A percentile compares a stretch with the other conserved stretches of the same genome.
Evolutionary conservation across 2,329 filamentous ascomycete species (phyloP).

Genomic region (Simplicillium sp.): DNA sequence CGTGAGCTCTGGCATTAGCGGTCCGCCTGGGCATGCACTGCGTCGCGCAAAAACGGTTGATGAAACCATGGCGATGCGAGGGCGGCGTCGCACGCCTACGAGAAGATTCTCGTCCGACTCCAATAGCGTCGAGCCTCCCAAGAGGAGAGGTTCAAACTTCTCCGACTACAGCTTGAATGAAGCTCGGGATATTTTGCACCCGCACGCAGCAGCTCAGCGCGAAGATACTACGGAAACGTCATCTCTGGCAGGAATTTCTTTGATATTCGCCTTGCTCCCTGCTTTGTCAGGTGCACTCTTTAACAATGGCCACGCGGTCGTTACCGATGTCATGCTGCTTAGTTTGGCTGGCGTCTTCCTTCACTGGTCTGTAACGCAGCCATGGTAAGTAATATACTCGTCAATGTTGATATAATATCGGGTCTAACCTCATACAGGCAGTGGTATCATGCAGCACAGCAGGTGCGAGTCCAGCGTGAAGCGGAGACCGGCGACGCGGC

Average conservation of each 20-base stretch:
- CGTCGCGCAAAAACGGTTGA: slow-evolving; percentile 32
- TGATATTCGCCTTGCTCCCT: slow-evolving; percentile 76
- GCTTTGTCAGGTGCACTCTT: slow-evolving; percentile 80
- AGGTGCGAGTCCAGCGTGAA: slow-evolving; percentile 45
- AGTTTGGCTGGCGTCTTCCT: slow-evolving; percentile 75
- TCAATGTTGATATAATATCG: slow-evolving; percentile 7
- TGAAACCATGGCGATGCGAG: slow-evolving; percentile 14
- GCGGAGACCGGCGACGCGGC: slow-evolving; percentile 29
- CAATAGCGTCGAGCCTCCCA: slow-evolving; percentile 14
- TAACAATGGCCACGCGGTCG: slow-evolving; percentile 70
- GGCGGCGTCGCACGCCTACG: slow-evolving; percentile 13
- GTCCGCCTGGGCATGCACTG: slow-evolving; percentile 23
- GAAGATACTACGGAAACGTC: slow-evolving; percentile 43
- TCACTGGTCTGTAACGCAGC: slow-evolving; percentile 84
- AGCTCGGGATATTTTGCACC: slow-evolving; percentile 58
- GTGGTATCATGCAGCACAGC: slow-evolving; percentile 66
- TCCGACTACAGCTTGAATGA: slow-evolving; percentile 67
- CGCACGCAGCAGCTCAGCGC: slow-evolving; percentile 20
- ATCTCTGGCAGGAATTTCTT: slow-evolving; percentile 68
- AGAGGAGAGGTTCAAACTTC: slow-evolving; percentile 64
- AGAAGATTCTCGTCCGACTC: slow-evolving; percentile 15
- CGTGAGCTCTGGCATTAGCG: slow-evolving; percentile 5
- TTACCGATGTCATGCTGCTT: slow-evolving; percentile 78
- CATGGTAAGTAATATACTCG: slow-evolving; percentile 53
- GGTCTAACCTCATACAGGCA: slow-evolving; percentile 33